A percentile compares a stretch with the other conserved stretches of the same genome.
phyloP scores from a whole-genome alignment of 257 asterid species.

The Jacaranda mimosifolia region DNA sequence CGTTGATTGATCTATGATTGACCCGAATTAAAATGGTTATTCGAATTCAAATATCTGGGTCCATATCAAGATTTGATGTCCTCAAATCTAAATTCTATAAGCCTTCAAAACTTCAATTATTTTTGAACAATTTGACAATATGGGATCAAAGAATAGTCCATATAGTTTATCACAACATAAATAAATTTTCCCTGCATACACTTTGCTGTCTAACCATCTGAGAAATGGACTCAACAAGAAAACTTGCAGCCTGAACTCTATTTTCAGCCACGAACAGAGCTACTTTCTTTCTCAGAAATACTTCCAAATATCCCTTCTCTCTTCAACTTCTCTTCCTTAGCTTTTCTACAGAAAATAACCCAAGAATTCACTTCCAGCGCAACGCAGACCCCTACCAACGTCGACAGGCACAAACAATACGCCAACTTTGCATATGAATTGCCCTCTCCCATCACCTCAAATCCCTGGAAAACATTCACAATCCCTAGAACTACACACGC shows the following conservation, averaged over 20 bases:
- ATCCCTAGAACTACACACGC: constrained; percentile 82
- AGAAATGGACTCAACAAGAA: background rate
- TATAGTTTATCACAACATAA: background rate
- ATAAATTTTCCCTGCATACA: background rate
- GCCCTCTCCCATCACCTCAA: constrained; percentile 75
- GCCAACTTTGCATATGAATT: constrained; percentile 59
- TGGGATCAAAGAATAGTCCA: constrained; percentile 26
- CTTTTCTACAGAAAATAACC: constrained; percentile 86
- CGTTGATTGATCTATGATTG: too few species aligned
- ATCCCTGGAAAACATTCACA: constrained; percentile 87
- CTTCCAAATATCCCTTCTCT: constrained; percentile 80
- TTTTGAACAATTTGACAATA: background rate
- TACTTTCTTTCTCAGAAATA: constrained; percentile 61
- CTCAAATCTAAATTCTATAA: background rate
- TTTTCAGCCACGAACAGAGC: constrained; percentile 50
- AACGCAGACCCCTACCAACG: constrained; percentile 70
- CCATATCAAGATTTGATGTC: background rate
- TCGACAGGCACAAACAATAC: constrained; percentile 73
- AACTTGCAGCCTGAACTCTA: background rate
- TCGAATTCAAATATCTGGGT: background rate
- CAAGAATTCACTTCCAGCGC: constrained; percentile 94
- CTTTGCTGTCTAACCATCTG: background rate
- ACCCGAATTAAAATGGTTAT: background rate
- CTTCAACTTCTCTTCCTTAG: constrained; percentile 84
- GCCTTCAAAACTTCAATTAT: background rate